Conservation (phyloP, 2,329 filamentous ascomycete species). For the Pseudogymnoascus verrucosus region DNA sequence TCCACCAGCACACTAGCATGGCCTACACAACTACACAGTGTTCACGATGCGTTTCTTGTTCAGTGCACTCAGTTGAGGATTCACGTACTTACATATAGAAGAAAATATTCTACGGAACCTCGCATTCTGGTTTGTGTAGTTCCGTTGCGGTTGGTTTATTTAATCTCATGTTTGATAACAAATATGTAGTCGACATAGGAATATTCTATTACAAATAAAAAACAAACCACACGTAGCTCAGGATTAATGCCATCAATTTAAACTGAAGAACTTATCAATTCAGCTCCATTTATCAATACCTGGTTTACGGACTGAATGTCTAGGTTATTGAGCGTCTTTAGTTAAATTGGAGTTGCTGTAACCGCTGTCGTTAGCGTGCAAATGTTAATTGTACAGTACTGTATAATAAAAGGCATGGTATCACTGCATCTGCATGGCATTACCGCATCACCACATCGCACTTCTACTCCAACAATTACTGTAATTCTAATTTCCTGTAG, state of each 20-base stretch:
- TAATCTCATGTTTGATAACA: not conserved
- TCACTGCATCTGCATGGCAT: too few species aligned
- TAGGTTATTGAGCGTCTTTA: too few species aligned
- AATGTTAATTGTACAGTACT: not conserved
- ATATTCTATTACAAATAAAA: not conserved
- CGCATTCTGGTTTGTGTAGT: not conserved
- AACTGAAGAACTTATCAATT: too few species aligned
- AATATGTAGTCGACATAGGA: not conserved
- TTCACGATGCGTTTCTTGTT: not conserved
- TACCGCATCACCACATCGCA: not conserved
- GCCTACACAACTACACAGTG: not conserved
- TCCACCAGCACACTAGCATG: slow-evolving; percentile 19
- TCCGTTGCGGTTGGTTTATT: not conserved
- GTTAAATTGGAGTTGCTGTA: too few species aligned
- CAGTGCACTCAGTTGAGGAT: not conserved
- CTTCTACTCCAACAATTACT: not conserved
- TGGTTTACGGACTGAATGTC: too few species aligned
- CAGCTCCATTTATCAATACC: too few species aligned
- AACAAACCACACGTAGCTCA: too few species aligned
- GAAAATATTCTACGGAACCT: not conserved
- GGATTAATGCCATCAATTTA: too few species aligned
- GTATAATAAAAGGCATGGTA: too few species aligned
- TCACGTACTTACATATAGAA: not conserved
- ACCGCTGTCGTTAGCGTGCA: too few species aligned
- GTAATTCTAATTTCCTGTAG: not conserved